These are phyloP conservation scores for Lasiodiplodia theobromae DNA, from an alignment of 2,329 filamentous ascomycete species.

Conservation along the genomic window DNA sequence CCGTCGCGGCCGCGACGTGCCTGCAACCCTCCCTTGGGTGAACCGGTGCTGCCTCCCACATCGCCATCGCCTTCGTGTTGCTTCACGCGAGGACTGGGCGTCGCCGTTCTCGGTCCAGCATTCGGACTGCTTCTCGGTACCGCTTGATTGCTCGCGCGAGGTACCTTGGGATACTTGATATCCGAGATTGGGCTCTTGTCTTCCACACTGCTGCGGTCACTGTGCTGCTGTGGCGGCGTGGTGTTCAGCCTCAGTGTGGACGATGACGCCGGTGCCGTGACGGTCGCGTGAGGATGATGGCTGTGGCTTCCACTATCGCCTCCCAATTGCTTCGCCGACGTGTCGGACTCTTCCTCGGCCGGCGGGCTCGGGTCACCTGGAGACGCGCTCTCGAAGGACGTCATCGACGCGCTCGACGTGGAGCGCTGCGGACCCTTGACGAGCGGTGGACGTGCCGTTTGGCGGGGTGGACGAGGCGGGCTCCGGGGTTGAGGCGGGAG, in stretches of 20 bases:
- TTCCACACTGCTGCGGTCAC: not conserved
- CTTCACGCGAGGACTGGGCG: slow-evolving; percentile 14
- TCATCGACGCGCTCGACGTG: slow-evolving; percentile 43
- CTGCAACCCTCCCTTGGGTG: slow-evolving; percentile 32
- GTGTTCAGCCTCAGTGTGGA: not conserved
- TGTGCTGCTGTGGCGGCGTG: not conserved
- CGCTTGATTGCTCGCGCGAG: slow-evolving; percentile 54
- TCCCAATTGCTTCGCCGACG: slow-evolving; percentile 13
- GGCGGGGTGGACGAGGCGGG: slow-evolving; percentile 8
- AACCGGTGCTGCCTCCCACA: not conserved
- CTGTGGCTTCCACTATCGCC: too few relatives aligned
- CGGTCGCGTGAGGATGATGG: slow-evolving; percentile 51
- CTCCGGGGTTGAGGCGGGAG: slow-evolving; percentile 38
- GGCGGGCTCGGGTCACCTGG: slow-evolving; percentile 50
- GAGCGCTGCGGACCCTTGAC: slow-evolving; percentile 7
- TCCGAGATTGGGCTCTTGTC: slow-evolving; percentile 41
- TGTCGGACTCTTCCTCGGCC: slow-evolving; percentile 51
- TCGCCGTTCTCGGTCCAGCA: not conserved
- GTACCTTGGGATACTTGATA: slow-evolving; percentile 57
- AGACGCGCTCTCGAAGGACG: slow-evolving; percentile 56
- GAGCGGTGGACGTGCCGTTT: not conserved
- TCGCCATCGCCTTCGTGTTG: not conserved
- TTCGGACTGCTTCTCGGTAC: slow-evolving; percentile 44
- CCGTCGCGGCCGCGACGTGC: slow-evolving; percentile 46
- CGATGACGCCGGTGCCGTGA: slow-evolving; percentile 35